Conservation (phyloP, 1,284 basidiomycete species). For the Papiliotrema laurentii region DNA sequence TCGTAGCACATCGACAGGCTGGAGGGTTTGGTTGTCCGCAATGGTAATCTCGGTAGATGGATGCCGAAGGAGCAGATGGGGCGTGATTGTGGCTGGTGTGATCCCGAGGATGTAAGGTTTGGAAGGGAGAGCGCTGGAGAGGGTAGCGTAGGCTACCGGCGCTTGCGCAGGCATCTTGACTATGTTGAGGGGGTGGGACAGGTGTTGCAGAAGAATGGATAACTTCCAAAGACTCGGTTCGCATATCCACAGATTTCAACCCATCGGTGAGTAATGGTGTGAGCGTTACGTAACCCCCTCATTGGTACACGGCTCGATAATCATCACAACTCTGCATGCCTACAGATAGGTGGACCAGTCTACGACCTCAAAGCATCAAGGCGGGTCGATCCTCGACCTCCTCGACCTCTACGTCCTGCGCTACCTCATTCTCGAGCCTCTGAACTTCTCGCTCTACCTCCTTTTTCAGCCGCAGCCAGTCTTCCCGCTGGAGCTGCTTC, state of each 20-base stretch:
- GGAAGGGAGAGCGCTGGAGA: slow-evolving; percentile 22
- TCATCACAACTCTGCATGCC: too few species aligned
- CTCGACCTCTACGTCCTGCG: too few species aligned
- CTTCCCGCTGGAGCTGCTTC: slow-evolving; percentile 15
- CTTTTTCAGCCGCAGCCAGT: slow-evolving; percentile 33
- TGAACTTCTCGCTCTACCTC: slow-evolving; percentile 25
- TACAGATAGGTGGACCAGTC: too few species aligned
- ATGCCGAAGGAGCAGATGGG: slow-evolving; percentile 44
- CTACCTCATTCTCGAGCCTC: slow-evolving; percentile 15
- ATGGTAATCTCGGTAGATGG: slow-evolving; percentile 37
- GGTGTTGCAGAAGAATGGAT: background rate
- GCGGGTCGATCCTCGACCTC: too few species aligned
- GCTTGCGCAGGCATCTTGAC: slow-evolving; percentile 35
- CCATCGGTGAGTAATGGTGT: too few species aligned
- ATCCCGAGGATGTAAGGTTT: slow-evolving; percentile 43
- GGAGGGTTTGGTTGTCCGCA: slow-evolving; percentile 42
- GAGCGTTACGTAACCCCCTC: too few species aligned
- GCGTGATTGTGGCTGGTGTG: slow-evolving; percentile 32
- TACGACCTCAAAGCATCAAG: too few species aligned
- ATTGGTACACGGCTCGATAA: too few species aligned
- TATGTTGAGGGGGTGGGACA: background rate
- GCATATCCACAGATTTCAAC: too few species aligned
- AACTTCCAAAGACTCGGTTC: background rate
- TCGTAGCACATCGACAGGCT: slow-evolving; percentile 31
- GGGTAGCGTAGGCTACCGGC: slow-evolving; percentile 38